Evolutionary conservation across 495 filamentous ascomycete species (phyloP).

Genomic region (Aspergillus nidulans): DNA sequence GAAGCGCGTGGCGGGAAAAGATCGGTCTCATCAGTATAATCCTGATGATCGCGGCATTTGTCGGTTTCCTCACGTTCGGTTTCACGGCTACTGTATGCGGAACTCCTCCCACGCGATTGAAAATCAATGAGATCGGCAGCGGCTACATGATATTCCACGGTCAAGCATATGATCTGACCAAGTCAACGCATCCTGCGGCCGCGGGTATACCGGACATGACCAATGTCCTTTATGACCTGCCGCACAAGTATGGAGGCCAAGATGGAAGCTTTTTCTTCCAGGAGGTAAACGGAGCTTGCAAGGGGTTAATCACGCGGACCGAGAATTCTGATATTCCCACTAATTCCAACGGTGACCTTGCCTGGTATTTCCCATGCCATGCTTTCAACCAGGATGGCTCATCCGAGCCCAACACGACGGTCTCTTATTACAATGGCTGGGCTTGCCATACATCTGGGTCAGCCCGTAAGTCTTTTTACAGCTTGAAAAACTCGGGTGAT

Average conservation of each 20-base stretch:
- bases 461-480: constrained; percentile 72
- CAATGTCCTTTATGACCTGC: constrained; percentile 85
- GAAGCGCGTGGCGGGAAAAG: constrained; percentile 96
- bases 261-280: constrained; percentile 98
- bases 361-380: constrained; percentile 95
- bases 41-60: constrained; percentile 76
- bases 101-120: constrained; percentile 59
- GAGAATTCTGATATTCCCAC: constrained; percentile 73
- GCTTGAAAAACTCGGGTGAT: constrained; percentile 53
- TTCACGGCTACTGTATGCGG: constrained; percentile 89
- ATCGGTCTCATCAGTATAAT: constrained; percentile 96
- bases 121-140: constrained; percentile 69
- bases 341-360: constrained; percentile 67
- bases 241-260: constrained; percentile 71
- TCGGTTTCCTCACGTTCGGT: constrained; percentile 95
- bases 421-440: constrained; percentile 76
- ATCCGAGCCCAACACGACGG: constrained; percentile 64
- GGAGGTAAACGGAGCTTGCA: constrained; percentile 97
- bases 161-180: constrained; percentile 70
- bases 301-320: constrained; percentile 74
- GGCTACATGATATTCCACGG: constrained; percentile 98
- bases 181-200: constrained; percentile 73
- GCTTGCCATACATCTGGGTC: constrained; percentile 74
- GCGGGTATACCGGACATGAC: constrained; percentile 61
- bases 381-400: constrained; percentile 94